These are phyloP conservation scores for Ettlia oleoabundans DNA, from an alignment of 139 green algal genomes.

Conservation along the genomic window DNA sequence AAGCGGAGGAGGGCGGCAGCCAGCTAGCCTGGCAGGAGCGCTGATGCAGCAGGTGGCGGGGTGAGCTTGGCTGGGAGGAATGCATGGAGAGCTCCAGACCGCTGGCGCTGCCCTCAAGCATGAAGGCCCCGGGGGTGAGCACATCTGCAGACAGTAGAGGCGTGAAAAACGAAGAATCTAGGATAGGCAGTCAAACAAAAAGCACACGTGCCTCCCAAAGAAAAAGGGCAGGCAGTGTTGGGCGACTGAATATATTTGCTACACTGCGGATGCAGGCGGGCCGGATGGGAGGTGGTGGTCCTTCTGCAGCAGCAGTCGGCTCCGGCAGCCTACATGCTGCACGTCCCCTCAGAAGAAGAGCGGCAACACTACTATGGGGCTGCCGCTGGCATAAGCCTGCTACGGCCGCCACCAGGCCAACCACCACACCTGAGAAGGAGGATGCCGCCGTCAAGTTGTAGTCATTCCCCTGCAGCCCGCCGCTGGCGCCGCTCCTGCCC, in stretches of 20 bases:
- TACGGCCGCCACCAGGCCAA: neutral
- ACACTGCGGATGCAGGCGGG: too few relatives aligned
- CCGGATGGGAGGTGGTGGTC: too few relatives aligned
- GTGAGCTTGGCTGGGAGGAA: neutral
- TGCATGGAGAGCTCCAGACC: slow-evolving; percentile 1
- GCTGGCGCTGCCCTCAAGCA: slow-evolving; percentile 16
- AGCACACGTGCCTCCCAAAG: neutral
- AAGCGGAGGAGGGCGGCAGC: neutral
- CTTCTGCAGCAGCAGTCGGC: too few relatives aligned
- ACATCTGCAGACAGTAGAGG: neutral
- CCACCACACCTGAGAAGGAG: slow-evolving; percentile 10
- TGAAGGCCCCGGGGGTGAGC: slow-evolving; percentile 5
- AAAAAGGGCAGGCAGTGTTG: neutral
- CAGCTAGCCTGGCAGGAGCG: neutral
- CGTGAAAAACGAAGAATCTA: neutral
- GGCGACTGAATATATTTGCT: too few relatives aligned
- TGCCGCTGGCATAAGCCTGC: too few relatives aligned
- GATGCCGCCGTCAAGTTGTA: slow-evolving; percentile 1
- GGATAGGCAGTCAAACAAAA: neutral
- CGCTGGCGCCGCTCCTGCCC: neutral
- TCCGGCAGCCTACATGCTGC: too few relatives aligned
- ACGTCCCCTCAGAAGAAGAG: too few relatives aligned
- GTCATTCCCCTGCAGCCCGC: neutral
- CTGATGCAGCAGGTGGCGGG: neutral
- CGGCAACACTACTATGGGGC: too few relatives aligned